Conservation (phyloP, 805 yeast genomes). For the Wickerhamomyces chambardii region DNA sequence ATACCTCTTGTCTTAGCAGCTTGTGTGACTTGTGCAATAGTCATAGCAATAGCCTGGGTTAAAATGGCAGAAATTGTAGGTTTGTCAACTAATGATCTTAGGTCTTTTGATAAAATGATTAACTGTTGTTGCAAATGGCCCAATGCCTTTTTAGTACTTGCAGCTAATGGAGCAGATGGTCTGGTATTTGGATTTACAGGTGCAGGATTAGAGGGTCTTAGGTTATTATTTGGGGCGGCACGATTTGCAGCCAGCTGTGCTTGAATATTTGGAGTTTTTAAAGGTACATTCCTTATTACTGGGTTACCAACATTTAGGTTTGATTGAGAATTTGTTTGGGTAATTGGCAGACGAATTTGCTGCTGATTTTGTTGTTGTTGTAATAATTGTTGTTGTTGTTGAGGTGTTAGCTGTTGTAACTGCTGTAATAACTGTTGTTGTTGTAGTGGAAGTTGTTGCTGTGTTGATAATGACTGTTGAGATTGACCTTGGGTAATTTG, state of each 20-base stretch:
- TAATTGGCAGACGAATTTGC: not conserved
- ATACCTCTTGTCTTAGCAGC: conserved; percentile 83
- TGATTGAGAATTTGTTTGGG: not conserved
- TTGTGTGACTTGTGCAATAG: conserved; percentile 82
- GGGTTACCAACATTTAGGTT: not conserved
- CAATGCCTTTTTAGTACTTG: conserved; percentile 50
- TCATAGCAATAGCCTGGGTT: conserved; percentile 88
- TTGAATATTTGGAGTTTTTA: conserved; percentile 17
- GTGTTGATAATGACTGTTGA: too few species aligned
- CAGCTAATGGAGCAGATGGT: conserved; percentile 19
- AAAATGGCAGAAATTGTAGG: conserved; percentile 77
- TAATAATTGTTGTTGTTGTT: not conserved
- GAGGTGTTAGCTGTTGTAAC: not conserved
- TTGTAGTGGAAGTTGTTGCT: not conserved
- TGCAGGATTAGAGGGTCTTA: conserved; percentile 19
- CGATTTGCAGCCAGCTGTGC: conserved; percentile 24
- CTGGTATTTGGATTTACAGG: conserved; percentile 20
- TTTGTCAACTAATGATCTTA: conserved; percentile 62
- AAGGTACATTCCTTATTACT: not conserved
- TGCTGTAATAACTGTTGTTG: not conserved
- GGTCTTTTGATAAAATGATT: conserved; percentile 66
- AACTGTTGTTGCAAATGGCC: conserved; percentile 82
- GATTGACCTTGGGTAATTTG: too few species aligned
- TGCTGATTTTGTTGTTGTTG: conserved; percentile 1
- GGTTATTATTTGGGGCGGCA: conserved; percentile 8